Percentiles rank a stretch among this genome's conserved stretches.
These are phyloP conservation scores for Emergomyces orientalis DNA, from an alignment of 2,329 filamentous ascomycete genomes.

Conservation along the genomic window DNA sequence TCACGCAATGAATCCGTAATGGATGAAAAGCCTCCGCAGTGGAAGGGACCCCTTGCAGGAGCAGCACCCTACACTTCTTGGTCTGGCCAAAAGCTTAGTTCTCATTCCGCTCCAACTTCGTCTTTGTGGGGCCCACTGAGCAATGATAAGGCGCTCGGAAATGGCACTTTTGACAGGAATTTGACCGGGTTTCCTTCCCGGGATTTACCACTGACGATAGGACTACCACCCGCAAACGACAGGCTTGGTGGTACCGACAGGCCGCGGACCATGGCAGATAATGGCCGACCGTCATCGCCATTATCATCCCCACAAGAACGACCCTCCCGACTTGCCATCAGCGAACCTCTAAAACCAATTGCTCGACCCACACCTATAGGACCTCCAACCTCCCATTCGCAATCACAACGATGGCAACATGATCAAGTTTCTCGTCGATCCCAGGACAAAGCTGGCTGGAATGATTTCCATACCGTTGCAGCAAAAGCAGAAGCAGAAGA, in stretches of 20 bases:
- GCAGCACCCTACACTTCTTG: slow-evolving; percentile 31
- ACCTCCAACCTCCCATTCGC: slow-evolving; percentile 33
- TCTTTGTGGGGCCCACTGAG: slow-evolving; percentile 53
- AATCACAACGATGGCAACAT: slow-evolving; percentile 22
- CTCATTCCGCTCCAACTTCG: slow-evolving; percentile 27
- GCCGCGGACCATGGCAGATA: slow-evolving; percentile 27
- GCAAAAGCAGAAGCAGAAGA: slow-evolving; percentile 34
- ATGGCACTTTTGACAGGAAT: slow-evolving; percentile 52
- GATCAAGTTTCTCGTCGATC: slow-evolving; percentile 23
- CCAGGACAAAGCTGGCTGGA: slow-evolving; percentile 33
- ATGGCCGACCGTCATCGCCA: slow-evolving; percentile 24
- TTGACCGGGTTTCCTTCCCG: slow-evolving; percentile 41
- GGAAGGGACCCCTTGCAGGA: slow-evolving; percentile 31
- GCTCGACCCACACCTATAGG: slow-evolving; percentile 39
- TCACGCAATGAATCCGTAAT: slow-evolving; percentile 19
- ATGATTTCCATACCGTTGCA: slow-evolving; percentile 35
- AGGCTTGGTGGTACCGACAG: slow-evolving; percentile 15
- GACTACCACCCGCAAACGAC: slow-evolving; percentile 19
- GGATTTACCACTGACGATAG: slow-evolving; percentile 33
- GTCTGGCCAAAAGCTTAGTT: slow-evolving; percentile 28
- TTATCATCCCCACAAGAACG: slow-evolving; percentile 34
- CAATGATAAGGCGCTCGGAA: slow-evolving; percentile 50
- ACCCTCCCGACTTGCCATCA: slow-evolving; percentile 27
- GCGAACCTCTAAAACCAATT: slow-evolving; percentile 34
- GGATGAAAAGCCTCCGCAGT: slow-evolving; percentile 30